phyloP scores from a whole-genome alignment of 2,329 filamentous ascomycete genomes.

The Neofusicoccum kwambonambiense region DNA sequence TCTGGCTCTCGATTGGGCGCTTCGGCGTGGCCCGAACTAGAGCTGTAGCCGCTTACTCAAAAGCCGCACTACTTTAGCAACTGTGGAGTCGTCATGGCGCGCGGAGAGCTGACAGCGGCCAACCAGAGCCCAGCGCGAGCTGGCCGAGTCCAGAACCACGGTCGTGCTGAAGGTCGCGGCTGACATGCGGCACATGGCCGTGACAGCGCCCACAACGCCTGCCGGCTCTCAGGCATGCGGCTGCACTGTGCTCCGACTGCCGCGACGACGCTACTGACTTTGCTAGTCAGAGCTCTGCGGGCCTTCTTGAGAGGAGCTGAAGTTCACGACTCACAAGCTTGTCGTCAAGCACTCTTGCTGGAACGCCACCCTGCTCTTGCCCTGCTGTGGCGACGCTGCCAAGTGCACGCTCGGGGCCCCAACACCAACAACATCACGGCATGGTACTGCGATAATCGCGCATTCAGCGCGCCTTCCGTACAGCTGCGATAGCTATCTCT shows the following conservation, averaged over 20 bases:
- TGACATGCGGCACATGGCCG: not conserved
- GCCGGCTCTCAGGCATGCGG: not conserved
- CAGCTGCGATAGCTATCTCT: not conserved
- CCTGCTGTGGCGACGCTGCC: not conserved
- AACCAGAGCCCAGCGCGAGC: conserved; percentile 10
- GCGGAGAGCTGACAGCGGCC: not conserved
- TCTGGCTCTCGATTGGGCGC: not conserved
- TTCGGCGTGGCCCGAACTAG: not conserved
- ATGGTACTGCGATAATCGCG: not conserved
- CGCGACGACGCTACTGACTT: not conserved
- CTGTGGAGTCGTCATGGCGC: conserved; percentile 7
- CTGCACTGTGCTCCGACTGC: not conserved
- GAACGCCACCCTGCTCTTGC: not conserved
- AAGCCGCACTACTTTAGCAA: conserved; percentile 5
- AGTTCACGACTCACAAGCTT: not conserved
- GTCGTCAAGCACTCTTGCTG: not conserved
- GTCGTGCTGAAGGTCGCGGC: not conserved
- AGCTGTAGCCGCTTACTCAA: not conserved
- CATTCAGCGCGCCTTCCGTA: not conserved
- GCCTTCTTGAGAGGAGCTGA: not conserved
- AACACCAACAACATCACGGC: not conserved
- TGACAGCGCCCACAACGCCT: not conserved
- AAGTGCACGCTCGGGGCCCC: not conserved
- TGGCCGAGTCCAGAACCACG: conserved; percentile 8
- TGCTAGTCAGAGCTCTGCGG: not conserved